Conservation (phyloP, 1,284 basidiomycete species). For the Pseudozyma flocculosa region DNA sequence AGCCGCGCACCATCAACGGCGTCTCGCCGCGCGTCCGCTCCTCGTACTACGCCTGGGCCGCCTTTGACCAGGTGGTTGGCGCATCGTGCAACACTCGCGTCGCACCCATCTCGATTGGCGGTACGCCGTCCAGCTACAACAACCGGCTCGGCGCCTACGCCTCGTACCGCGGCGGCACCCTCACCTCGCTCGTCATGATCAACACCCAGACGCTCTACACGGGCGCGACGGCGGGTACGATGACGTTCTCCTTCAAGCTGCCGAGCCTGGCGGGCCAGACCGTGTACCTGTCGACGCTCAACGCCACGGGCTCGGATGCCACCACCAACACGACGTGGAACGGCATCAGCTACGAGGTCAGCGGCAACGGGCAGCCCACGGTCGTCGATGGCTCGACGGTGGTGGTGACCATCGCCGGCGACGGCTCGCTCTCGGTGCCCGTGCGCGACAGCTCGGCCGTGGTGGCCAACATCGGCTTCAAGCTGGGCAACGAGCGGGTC, state of each 20-base stretch:
- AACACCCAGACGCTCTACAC: slow-evolving; percentile 32
- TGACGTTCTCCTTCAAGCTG: slow-evolving; percentile 22
- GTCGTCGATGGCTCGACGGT: slow-evolving; percentile 15
- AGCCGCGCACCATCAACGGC: slow-evolving; percentile 21
- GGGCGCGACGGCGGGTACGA: slow-evolving; percentile 13
- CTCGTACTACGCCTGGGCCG: slow-evolving; percentile 46
- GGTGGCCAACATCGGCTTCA: slow-evolving; percentile 24
- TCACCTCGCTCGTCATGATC: slow-evolving; percentile 36
- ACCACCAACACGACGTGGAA: slow-evolving; percentile 39
- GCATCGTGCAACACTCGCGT: slow-evolving; percentile 32
- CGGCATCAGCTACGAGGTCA: slow-evolving; percentile 39
- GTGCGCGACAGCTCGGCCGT: slow-evolving; percentile 42
- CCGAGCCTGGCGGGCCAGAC: slow-evolving; percentile 31
- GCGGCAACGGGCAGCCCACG: slow-evolving; percentile 18
- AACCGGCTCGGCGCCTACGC: slow-evolving; percentile 32
- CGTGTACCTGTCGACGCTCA: slow-evolving; percentile 31
- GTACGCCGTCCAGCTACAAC: slow-evolving; percentile 17
- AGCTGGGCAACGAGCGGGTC: slow-evolving; percentile 22
- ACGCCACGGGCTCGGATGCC: slow-evolving; percentile 31
- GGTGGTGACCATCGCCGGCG: slow-evolving; percentile 25
- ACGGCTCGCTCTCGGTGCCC: slow-evolving; percentile 29
- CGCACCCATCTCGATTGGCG: slow-evolving; percentile 20
- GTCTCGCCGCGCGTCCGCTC: slow-evolving; percentile 31
- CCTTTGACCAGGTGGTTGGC: slow-evolving; percentile 42
- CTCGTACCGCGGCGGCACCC: slow-evolving; percentile 21